Base-by-base conservation (phyloP, 2,329 filamentous ascomycete genomes). In the Diaporthe sp. region DNA sequence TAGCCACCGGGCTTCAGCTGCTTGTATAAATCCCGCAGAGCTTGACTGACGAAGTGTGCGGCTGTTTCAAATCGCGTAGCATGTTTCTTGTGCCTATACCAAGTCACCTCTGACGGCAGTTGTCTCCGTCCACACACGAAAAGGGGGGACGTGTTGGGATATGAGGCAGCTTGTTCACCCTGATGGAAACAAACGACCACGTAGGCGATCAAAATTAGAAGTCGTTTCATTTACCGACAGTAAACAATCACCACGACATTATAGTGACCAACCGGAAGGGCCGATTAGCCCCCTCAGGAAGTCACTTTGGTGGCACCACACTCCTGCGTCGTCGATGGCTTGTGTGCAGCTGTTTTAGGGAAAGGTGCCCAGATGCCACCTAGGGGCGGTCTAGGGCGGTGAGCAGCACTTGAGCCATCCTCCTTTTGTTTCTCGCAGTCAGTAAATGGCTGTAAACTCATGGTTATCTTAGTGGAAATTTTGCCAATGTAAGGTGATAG, bases 1-100 rank as follows among this genome's bases (percentile, higher is more conserved):
- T 67, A 67, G 62, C 62, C 62, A 51, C 62, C 37, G 62, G 62
- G 62, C 62, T 67, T 51, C 62, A 67, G 62, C 62, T 67, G 62
- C 44, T 67, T 51, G 62, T 67, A 67, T 37, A 67, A 67, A 67
- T 67, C 44, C 44, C 62, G 62, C 62, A 67, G 44, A 67, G 62
- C 62, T 67, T 67, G 62, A 67, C 44, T 51, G 62, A 67, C 44
- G 44, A 67, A 37, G 62, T 44, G 34, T 51, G 62, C 62, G 28
- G 62, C 28, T 67, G 62, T 67, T 67, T 67, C 62, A 67, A 49
- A 34, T 22, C 31, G 44, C 62, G 62, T 25, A 34, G 44, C 62
- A 67, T 51, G 44, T 67, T 67, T 51, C 44, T 67, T 51, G 44
- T 51, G 62, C 62, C 19, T 37, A 37, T 51, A 67, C 62, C 44